A percentile compares a stretch with the other conserved stretches of the same genome.
These are phyloP conservation scores for Alternaria angustiovoidea DNA, from an alignment of 2,329 filamentous ascomycete species.

Conservation along the genomic window DNA sequence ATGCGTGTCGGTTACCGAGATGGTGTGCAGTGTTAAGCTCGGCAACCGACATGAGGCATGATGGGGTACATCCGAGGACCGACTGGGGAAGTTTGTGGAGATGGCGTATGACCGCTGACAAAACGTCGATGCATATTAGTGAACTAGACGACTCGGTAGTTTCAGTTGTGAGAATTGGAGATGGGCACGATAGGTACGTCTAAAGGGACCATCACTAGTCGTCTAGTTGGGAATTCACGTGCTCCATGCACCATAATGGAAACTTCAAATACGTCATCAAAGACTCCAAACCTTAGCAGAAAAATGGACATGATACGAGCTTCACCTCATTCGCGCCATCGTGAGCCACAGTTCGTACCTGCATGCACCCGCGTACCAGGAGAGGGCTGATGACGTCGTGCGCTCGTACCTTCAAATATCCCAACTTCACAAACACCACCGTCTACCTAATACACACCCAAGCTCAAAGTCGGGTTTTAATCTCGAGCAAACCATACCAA, in stretches of 20 bases:
- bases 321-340: not conserved
- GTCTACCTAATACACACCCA: conserved; percentile 3
- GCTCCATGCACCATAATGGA: conserved; percentile 2
- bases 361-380: conserved; percentile 6
- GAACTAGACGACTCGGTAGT: not conserved
- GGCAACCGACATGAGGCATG: conserved; percentile 31
- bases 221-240: not conserved
- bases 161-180: not conserved
- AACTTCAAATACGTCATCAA: conserved; percentile 13
- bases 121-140: not conserved
- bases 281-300: not conserved
- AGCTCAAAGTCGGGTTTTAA: not conserved
- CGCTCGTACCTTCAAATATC: conserved; percentile 19
- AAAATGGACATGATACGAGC: not conserved
- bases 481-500: not conserved
- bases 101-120: not conserved
- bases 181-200: not conserved
- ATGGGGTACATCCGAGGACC: conserved; percentile 36
- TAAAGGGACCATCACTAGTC: no score
- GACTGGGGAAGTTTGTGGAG: conserved; percentile 12
- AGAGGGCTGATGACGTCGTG: conserved; percentile 38
- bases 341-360: conserved; percentile 2
- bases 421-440: conserved; percentile 5
- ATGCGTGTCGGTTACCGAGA: conserved; percentile 23
- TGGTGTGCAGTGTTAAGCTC: conserved; percentile 37